These are phyloP conservation scores for Botrytis aclada DNA, from an alignment of 2,329 filamentous ascomycete species.

Conservation along the genomic window DNA sequence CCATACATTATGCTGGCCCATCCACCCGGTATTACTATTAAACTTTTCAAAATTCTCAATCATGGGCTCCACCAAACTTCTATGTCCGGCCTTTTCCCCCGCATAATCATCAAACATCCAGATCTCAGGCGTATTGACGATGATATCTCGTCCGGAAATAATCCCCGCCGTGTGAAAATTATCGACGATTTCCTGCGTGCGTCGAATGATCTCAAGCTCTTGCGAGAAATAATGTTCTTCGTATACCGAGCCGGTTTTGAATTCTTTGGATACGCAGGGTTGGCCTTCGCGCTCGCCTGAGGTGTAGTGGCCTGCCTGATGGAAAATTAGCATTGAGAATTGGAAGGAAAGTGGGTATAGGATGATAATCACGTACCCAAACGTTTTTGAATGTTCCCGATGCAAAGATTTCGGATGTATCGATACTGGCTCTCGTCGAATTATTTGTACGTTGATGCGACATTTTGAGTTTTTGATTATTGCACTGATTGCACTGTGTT, in stretches of 20 bases:
- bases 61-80: slow-evolving; percentile 15
- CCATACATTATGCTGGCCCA: not conserved
- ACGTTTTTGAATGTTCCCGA: slow-evolving; percentile 21
- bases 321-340: not conserved
- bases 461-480: not conserved
- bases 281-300: not conserved
- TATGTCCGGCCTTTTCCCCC: not conserved
- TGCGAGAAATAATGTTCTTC: slow-evolving; percentile 11
- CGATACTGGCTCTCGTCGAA: not conserved
- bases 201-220: slow-evolving; percentile 7
- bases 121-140: slow-evolving; percentile 12
- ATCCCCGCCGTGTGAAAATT: not conserved
- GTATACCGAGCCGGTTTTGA: slow-evolving; percentile 16
- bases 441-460: not conserved
- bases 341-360: too few relatives aligned
- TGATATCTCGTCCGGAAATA: not conserved
- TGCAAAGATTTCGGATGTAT: not conserved
- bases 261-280: slow-evolving; percentile 16
- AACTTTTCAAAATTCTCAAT: slow-evolving; percentile 21
- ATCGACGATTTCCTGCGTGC: slow-evolving; percentile 14
- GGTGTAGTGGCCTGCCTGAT: slow-evolving; percentile 1
- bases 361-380: not conserved
- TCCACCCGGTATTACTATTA: slow-evolving; percentile 20
- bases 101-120: not conserved
- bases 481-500: too few relatives aligned